Evolutionary conservation across 306 rosid species (phyloP).

Genomic region (Geum urbanum): DNA sequence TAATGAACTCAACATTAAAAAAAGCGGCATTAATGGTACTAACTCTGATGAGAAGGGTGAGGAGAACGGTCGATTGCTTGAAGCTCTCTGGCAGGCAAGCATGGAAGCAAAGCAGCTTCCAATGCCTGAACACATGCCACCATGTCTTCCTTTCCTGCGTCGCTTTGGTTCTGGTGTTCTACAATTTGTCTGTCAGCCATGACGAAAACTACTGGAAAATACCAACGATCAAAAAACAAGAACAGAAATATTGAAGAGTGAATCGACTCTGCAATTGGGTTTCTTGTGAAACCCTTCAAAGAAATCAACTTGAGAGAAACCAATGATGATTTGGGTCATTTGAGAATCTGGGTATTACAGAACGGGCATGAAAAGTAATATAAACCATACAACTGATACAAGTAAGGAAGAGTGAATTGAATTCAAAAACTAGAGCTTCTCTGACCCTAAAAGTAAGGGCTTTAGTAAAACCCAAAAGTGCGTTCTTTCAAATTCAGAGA

Average conservation of each 20-base stretch:
- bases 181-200: slow-evolving; percentile 58
- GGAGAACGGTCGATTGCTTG: slow-evolving; percentile 92
- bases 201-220: neutral
- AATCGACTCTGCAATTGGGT: neutral
- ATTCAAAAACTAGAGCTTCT: neutral
- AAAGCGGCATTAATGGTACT: slow-evolving; percentile 14
- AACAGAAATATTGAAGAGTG: neutral
- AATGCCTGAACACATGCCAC: slow-evolving; percentile 58
- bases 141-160: slow-evolving; percentile 70
- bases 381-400: neutral
- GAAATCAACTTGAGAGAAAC: neutral
- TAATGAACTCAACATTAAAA: no score
- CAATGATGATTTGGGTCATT: neutral
- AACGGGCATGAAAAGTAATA: neutral
- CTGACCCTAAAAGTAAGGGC: no score
- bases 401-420: neutral
- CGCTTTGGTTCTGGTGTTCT: slow-evolving; percentile 40
- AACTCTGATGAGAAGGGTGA: slow-evolving; percentile 88
- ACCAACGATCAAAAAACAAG: neutral
- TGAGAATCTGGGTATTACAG: neutral
- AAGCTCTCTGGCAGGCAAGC: slow-evolving; percentile 91
- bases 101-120: slow-evolving; percentile 94
- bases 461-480: neutral
- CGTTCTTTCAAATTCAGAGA: neutral
- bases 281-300: neutral